Evolutionary conservation across 352 stramenopile genomes (phyloP), one percentile per base, ranked within the genome.

Genomic region (Achlya hypogyna): DNA sequence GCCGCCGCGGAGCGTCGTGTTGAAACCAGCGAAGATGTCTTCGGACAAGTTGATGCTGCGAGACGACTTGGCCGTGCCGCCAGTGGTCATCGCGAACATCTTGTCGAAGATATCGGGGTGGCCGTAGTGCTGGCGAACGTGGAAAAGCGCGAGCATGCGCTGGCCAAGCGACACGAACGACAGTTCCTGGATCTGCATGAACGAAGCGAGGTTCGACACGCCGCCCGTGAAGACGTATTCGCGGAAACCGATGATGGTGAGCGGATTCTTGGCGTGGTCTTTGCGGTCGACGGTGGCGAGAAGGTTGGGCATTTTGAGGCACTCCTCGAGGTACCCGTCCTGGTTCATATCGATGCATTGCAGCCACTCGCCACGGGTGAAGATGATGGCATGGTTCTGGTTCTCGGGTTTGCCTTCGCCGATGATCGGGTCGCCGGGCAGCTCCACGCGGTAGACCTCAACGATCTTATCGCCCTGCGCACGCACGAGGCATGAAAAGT

Each of bases 361-460:
- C 10, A 69, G 52, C 23, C 58, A 20, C 34, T 69, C 63, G 42
- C 63, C 63, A 10, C 53, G 51, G 20, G 63, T 67, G 32, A 69
- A 69, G 38, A 69, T 69, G 54, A 69, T 65, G 2, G 63, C 63
- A 35, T 69, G 63, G 54, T 69, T 69, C 25, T 69, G 63, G 45
- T 69, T 69, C 22, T 68, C 51, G 5, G 53, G 32, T 29, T 68
- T 68, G 35, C 43, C 62, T 63, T 68, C 32, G 23, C 62, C 62
- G 22, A 68, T 8, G 38, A 69, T 68, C 51, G 63, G 63, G 38
- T 69, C 12, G 25, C 63, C 63, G 3, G 63, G 63, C 1, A 69
- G 54, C 25, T 56, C 53, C 6, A 69, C 63, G 42, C 63, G 63
- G 28, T 69, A 69, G 1, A 68, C 25, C 27, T 66, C 59, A 27